Evolutionary conservation across 2,329 filamentous ascomycete species (phyloP).

Genomic region (Colletotrichum sp.): DNA sequence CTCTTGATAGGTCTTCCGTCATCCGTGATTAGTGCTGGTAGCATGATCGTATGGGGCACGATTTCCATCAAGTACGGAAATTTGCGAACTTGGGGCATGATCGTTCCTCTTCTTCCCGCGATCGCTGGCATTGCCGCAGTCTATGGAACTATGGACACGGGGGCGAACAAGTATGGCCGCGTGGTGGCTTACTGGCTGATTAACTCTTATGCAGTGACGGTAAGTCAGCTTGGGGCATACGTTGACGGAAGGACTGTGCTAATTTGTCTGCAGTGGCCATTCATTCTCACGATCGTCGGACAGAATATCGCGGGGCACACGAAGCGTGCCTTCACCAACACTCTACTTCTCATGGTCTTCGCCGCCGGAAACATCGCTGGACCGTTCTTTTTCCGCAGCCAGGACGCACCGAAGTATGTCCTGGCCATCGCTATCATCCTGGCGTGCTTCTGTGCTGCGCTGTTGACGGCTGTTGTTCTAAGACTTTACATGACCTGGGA

Average conservation of each 20-base stretch:
- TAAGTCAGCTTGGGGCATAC: not conserved
- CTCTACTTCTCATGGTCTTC: constrained; percentile 23
- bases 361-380: constrained; percentile 25
- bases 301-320: constrained; percentile 3
- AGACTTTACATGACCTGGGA: not conserved
- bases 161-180: not conserved
- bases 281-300: not conserved
- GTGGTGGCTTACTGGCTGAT: not conserved
- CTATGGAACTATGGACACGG: not conserved
- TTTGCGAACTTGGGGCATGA: constrained; percentile 30
- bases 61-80: constrained; percentile 28
- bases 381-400: constrained; percentile 27
- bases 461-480: not conserved
- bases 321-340: constrained; percentile 24
- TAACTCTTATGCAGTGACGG: not conserved
- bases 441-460: not conserved
- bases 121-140: not conserved
- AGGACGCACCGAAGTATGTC: constrained; percentile 26
- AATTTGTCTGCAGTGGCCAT: not conserved
- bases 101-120: constrained; percentile 28
- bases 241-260: too few species aligned
- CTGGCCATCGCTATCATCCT: constrained; percentile 28
- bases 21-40: constrained; percentile 27
- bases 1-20: constrained; percentile 26
- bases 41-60: constrained; percentile 28